These are phyloP conservation scores for Elaeis guineensis DNA, from an alignment of 176 grass and related monocot genomes.

Conservation along the genomic window DNA sequence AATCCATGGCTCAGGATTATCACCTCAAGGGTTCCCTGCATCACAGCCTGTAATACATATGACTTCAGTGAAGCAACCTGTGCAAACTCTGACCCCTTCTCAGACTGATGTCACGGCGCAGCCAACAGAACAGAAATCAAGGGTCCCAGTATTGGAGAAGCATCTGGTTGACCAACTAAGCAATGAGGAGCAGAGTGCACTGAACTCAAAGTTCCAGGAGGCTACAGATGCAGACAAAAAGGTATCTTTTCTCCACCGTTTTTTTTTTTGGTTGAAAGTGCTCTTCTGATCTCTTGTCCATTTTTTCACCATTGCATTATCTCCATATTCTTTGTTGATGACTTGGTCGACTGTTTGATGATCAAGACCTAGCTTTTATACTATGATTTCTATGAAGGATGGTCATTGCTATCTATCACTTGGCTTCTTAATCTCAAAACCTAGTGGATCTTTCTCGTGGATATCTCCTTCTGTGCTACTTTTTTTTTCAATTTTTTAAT, in stretches of 20 bases:
- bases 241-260: slow-evolving; percentile 19
- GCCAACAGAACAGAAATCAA: slow-evolving; percentile 66
- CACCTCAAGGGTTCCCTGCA: slow-evolving; percentile 50
- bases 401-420: too few relatives aligned
- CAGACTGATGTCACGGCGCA: slow-evolving; percentile 36
- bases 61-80: slow-evolving; percentile 54
- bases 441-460: too few relatives aligned
- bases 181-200: slow-evolving; percentile 73
- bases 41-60: slow-evolving; percentile 39
- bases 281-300: too few relatives aligned
- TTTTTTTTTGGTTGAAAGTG: neutral
- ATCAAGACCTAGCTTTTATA: too few relatives aligned
- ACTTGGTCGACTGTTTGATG: too few relatives aligned
- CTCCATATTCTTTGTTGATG: too few relatives aligned
- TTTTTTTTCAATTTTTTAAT: too few relatives aligned
- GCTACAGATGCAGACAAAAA: slow-evolving; percentile 94
- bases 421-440: too few relatives aligned
- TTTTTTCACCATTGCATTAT: too few relatives aligned
- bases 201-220: slow-evolving; percentile 85
- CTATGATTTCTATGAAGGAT: too few relatives aligned
- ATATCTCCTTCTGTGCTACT: too few relatives aligned
- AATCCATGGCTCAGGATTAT: slow-evolving; percentile 27
- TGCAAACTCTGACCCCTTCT: slow-evolving; percentile 40
- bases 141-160: slow-evolving; percentile 83
- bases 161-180: slow-evolving; percentile 82